phyloP scores from a whole-genome alignment of 2,329 filamentous ascomycete species.

The Trichoderma lentiforme region DNA sequence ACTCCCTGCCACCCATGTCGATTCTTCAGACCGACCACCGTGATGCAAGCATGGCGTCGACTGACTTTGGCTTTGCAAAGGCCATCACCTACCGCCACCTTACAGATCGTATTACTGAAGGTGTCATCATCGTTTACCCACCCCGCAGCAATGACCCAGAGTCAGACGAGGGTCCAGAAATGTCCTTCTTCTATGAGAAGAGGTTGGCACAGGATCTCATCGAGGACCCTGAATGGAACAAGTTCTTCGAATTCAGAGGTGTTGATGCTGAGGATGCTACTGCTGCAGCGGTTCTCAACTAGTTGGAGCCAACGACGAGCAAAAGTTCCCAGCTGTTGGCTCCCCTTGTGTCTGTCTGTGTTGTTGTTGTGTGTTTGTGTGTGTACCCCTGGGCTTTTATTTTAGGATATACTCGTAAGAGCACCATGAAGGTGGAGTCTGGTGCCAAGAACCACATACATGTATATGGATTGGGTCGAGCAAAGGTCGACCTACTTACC shows the following conservation, averaged over 20 bases:
- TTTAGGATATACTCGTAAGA: too few relatives aligned
- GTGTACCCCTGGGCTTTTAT: too few relatives aligned
- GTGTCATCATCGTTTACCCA: not conserved
- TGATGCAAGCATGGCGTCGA: not conserved
- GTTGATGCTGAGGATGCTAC: not conserved
- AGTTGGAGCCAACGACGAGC: too few relatives aligned
- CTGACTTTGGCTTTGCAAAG: conserved; percentile 7
- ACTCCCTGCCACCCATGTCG: conserved; percentile 4
- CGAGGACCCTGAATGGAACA: too few relatives aligned
- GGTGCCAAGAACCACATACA: too few relatives aligned
- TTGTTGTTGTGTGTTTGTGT: too few relatives aligned
- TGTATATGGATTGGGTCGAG: too few relatives aligned
- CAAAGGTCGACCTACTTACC: too few relatives aligned
- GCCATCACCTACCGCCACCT: conserved; percentile 3
- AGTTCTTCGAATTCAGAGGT: too few relatives aligned
- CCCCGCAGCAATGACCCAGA: not conserved
- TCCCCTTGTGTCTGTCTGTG: too few relatives aligned
- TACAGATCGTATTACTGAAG: not conserved
- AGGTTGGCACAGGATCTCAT: not conserved
- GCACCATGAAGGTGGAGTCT: too few relatives aligned
- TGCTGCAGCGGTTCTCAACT: not conserved
- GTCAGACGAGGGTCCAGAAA: conserved; percentile 3
- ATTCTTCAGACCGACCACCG: conserved; percentile 5
- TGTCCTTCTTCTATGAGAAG: conserved; percentile 12
- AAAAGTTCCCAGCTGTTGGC: too few relatives aligned